Evolutionary conservation across 257 asterid genomes (phyloP), one percentile per base, ranked within the genome.

Genomic region (Cynanchum wilfordii): DNA sequence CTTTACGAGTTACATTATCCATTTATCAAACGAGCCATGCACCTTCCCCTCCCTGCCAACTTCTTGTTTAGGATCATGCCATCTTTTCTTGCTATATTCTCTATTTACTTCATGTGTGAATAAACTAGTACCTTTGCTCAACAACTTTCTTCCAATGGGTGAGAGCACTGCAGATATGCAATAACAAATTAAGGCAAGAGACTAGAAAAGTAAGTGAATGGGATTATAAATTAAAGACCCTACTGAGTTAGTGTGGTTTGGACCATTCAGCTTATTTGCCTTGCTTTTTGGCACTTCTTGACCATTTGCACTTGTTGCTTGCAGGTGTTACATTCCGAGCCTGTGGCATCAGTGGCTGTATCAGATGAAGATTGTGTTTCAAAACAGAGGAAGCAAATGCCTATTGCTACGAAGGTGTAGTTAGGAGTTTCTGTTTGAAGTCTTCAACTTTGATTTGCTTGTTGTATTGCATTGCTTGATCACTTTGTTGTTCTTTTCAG

Each of bases 301-400:
- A 64, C 29, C 8, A 36, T 17, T 29, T 36, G 69, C 16, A 33
- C 27, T 9, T 36, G 1, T 5, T 64, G 49, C 10, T 20, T 64
- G 62, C 45, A 77, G 80, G 73, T 71, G 44, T 24, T 54, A 16
- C 42, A 63, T 30, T 49, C 36, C 38, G 40, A 63, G 22, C 64
- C 76, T 72, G 30, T 49, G 20, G 75, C 72, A 56, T 47, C 76
- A 16, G 51, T 67, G 69, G 63, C 44, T 68, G 73, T 70, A 70
- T 70, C 86, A 72, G 77, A 83, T 67, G 88, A 81, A 24, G 92
- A 82, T 44, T 64, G 42, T 40, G 52, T 70, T 13, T 54, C 73
- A 80, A 73, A 84, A 69, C 80, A 80, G 3, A 76, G 79, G 58
- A 69, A 68, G 65, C 81, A 66, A 22, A 55, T 55, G 22, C 55